Evolutionary conservation across 768 basidiomycete genomes (phyloP).

Genomic region (Panellus pusillus): DNA sequence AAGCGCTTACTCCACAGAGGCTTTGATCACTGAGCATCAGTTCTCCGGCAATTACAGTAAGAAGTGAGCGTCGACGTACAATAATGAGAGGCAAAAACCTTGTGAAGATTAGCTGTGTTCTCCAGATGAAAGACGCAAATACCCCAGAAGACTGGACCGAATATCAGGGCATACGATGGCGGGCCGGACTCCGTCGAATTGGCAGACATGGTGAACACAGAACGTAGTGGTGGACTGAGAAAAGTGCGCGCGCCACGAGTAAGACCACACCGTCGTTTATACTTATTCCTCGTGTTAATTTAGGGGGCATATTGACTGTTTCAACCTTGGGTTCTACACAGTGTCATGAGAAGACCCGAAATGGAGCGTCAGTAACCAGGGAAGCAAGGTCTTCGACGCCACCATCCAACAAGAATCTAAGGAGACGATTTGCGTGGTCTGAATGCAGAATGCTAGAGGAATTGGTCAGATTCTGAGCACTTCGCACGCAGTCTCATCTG

Average conservation of each 20-base stretch:
- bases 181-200: neutral
- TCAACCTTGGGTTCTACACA: neutral
- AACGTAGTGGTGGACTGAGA: neutral
- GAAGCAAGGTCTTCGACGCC: neutral
- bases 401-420: neutral
- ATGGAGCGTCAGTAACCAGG: neutral
- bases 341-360: no score
- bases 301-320: neutral
- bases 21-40: neutral
- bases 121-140: neutral
- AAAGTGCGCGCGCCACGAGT: neutral
- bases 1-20: constrained; percentile 12
- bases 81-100: constrained; percentile 15
- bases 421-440: neutral
- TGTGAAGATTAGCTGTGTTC: neutral
- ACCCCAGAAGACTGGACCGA: constrained; percentile 21
- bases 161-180: constrained; percentile 10
- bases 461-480: neutral
- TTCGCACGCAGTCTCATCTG: neutral
- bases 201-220: constrained; percentile 5
- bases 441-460: neutral
- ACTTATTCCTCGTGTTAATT: neutral
- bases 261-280: neutral
- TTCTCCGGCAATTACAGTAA: neutral
- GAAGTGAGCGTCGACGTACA: neutral